phyloP scores from a whole-genome alignment of 2,329 filamentous ascomycete genomes.

The Neofusicoccum ribis region DNA sequence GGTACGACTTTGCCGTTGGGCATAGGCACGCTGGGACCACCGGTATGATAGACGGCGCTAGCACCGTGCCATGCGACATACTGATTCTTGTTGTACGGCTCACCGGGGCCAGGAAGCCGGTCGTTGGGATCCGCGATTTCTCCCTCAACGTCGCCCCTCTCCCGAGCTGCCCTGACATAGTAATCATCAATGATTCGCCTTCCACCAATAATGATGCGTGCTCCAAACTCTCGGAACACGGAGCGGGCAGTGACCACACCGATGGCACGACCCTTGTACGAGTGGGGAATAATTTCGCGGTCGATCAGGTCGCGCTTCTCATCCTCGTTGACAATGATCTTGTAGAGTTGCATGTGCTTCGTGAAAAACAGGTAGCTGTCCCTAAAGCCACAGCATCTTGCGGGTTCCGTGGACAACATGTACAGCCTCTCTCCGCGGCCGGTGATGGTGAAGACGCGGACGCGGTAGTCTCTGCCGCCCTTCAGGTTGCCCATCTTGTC shows the following conservation, averaged over 20 bases:
- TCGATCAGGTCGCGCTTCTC: constrained; percentile 97
- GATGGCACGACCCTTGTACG: constrained; percentile 96
- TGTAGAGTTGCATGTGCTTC: constrained; percentile 93
- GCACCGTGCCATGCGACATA: constrained; percentile 99
- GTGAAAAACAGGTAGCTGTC: constrained; percentile 99
- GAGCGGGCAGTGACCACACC: constrained; percentile 95
- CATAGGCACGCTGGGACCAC: constrained; percentile 72
- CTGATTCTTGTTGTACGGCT: constrained; percentile 97
- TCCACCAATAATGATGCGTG: constrained; percentile 89
- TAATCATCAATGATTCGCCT: constrained; percentile 88
- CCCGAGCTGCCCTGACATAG: constrained; percentile 71
- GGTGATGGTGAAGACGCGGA: constrained; percentile 88
- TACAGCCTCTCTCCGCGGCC: constrained; percentile 84
- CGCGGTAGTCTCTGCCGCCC: constrained; percentile 87
- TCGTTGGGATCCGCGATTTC: constrained; percentile 91
- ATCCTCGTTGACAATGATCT: constrained; percentile 97
- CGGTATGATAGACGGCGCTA: constrained; percentile 90
- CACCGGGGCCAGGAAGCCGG: constrained; percentile 68
- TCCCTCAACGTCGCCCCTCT: constrained; percentile 79
- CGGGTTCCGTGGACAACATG: constrained; percentile 98
- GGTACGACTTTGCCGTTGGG: constrained; percentile 72
- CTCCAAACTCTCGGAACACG: constrained; percentile 95
- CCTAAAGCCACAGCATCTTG: constrained; percentile 92
- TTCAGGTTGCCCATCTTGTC: constrained; percentile 82
- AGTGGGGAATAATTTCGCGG: constrained; percentile 92